phyloP scores from a whole-genome alignment of 768 basidiomycete genomes.

The Rhodosporidiobolus odoratus region DNA sequence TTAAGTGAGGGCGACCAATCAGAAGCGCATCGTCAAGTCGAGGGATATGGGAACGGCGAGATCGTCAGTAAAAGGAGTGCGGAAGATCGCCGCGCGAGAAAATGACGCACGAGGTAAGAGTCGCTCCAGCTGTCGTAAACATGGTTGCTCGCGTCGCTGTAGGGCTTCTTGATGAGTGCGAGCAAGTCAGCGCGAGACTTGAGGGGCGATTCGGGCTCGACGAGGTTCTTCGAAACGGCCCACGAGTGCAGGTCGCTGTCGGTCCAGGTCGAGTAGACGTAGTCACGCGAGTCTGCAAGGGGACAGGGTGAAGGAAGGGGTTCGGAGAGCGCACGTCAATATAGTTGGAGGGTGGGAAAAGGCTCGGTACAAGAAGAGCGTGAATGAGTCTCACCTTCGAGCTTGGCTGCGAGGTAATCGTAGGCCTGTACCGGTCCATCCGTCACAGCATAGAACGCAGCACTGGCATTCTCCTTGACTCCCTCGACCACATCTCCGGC shows the following conservation, averaged over 20 bases:
- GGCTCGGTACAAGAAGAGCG: background rate
- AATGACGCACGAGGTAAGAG: conserved; percentile 62
- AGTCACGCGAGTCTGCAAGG: conserved; percentile 69
- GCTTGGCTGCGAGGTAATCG: conserved; percentile 30
- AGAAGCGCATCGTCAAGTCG: background rate
- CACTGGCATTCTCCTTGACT: conserved; percentile 20
- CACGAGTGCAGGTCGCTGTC: conserved; percentile 57
- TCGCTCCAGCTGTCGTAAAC: conserved; percentile 83
- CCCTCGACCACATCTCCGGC: conserved; percentile 42
- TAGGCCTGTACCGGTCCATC: conserved; percentile 36
- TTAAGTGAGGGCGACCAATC: background rate
- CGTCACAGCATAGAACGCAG: conserved; percentile 39
- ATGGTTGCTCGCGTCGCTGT: conserved; percentile 59
- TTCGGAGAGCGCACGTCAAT: no score
- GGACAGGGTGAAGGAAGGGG: background rate
- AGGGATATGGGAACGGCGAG: background rate
- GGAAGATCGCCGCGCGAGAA: no score
- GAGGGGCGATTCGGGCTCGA: conserved; percentile 60
- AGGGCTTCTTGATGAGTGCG: conserved; percentile 62
- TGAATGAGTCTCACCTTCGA: conserved; percentile 24
- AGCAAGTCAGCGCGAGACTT: conserved; percentile 62
- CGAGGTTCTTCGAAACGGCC: conserved; percentile 67
- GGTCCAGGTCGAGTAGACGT: conserved; percentile 77
- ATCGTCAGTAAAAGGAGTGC: background rate
- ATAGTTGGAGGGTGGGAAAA: background rate